These are phyloP conservation scores for Neurospora intermedia DNA, from an alignment of 495 filamentous ascomycete genomes.

Conservation along the genomic window DNA sequence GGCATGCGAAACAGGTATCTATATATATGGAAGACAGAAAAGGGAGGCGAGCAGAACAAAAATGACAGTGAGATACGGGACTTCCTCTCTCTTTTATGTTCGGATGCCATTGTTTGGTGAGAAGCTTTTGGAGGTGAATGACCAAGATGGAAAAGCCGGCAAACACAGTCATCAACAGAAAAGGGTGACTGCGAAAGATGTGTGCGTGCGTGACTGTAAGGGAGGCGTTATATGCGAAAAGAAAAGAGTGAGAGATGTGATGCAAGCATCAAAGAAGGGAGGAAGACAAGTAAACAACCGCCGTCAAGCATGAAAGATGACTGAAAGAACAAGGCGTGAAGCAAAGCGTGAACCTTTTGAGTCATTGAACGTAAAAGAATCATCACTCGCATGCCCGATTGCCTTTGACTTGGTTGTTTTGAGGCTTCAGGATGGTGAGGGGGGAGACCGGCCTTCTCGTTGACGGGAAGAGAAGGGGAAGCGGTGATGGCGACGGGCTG, in stretches of 20 bases:
- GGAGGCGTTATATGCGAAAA: neutral
- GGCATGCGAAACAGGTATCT: neutral
- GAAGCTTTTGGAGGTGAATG: neutral
- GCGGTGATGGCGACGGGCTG: too few species aligned
- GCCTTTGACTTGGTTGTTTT: too few species aligned
- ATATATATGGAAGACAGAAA: neutral
- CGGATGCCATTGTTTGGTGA: neutral
- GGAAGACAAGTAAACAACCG: neutral
- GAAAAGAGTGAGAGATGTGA: neutral
- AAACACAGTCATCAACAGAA: neutral
- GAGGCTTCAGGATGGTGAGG: too few species aligned
- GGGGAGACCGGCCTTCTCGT: too few species aligned
- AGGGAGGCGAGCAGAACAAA: neutral
- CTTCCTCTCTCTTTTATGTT: neutral
- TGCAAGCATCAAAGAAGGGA: neutral
- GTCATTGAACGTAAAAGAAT: neutral
- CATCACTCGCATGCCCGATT: neutral
- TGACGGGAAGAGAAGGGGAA: too few species aligned
- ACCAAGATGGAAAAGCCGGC: neutral
- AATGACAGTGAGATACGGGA: neutral
- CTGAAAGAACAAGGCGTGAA: neutral
- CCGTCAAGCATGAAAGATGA: neutral
- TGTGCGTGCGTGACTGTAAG: neutral
- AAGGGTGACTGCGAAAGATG: neutral
- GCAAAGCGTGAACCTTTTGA: neutral